phyloP scores from a whole-genome alignment of 2,329 filamentous ascomycete genomes.

The Golovinomyces cichoracearum region DNA sequence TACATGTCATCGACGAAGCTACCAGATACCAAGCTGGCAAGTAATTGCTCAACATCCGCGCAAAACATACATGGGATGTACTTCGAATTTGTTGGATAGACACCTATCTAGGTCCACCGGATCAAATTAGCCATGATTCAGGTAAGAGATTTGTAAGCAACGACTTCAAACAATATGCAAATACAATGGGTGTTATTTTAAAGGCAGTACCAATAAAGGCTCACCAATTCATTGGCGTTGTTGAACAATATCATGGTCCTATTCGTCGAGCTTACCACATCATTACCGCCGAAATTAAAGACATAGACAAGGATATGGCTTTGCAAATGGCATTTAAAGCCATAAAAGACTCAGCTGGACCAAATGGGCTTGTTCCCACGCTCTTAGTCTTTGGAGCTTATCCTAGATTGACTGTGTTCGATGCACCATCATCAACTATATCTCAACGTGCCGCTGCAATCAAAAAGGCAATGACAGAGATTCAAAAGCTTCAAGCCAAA shows the following conservation, averaged over 20 bases:
- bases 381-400: slow-evolving; percentile 4
- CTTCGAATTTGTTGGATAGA: slow-evolving; percentile 2
- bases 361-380: slow-evolving; percentile 2
- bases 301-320: slow-evolving; percentile 1
- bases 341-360: slow-evolving; percentile 3
- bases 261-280: slow-evolving; percentile 2
- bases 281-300: slow-evolving; percentile 1
- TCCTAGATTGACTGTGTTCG: background rate
- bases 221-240: background rate
- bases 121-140: background rate
- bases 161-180: slow-evolving; percentile 1
- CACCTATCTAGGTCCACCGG: slow-evolving; percentile 2
- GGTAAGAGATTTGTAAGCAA: background rate
- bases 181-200: background rate
- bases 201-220: slow-evolving; percentile 1
- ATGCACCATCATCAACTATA: background rate
- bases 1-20: slow-evolving; percentile 2
- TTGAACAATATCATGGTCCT: slow-evolving; percentile 2
- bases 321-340: slow-evolving; percentile 5
- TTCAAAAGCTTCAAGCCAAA: background rate
- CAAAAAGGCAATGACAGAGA: slow-evolving; percentile 2
- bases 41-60: background rate
- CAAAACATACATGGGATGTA: slow-evolving; percentile 1
- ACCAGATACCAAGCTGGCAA: slow-evolving; percentile 2
- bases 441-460: background rate